A percentile compares a stretch with the other conserved stretches of the same genome.
Conservation (phyloP, 2,329 filamentous ascomycete genomes). For the Cercospora citrullina region DNA sequence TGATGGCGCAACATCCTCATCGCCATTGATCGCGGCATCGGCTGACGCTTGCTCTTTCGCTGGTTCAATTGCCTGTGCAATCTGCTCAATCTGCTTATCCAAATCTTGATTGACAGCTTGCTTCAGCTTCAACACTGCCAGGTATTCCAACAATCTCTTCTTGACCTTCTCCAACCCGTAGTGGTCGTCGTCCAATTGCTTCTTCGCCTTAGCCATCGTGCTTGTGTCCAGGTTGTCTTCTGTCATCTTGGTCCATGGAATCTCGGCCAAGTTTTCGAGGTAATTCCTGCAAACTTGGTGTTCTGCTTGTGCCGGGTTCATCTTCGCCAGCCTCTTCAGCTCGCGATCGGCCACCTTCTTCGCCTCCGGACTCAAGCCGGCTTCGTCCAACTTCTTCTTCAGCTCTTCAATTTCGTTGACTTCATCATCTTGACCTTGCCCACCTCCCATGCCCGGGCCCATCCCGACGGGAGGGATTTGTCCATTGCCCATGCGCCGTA, state of each 20-base stretch:
- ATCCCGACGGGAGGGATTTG: slow-evolving; percentile 34
- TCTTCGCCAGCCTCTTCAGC: slow-evolving; percentile 83
- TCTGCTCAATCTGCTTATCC: slow-evolving; percentile 69
- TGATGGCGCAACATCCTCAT: slow-evolving; percentile 55
- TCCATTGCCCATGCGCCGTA: slow-evolving; percentile 40
- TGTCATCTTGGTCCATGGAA: slow-evolving; percentile 84
- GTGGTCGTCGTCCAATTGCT: slow-evolving; percentile 93
- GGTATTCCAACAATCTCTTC: slow-evolving; percentile 90
- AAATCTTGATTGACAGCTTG: slow-evolving; percentile 83
- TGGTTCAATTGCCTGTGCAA: slow-evolving; percentile 47
- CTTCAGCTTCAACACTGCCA: slow-evolving; percentile 94
- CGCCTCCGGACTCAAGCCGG: slow-evolving; percentile 78
- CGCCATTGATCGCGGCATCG: slow-evolving; percentile 49
- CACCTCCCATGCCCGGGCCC: slow-evolving; percentile 37
- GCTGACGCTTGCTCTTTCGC: slow-evolving; percentile 42
- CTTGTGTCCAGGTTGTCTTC: slow-evolving; percentile 82
- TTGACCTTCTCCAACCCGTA: slow-evolving; percentile 97
- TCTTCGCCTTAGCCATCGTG: slow-evolving; percentile 74
- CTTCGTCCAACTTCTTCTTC: slow-evolving; percentile 80
- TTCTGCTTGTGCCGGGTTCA: slow-evolving; percentile 94
- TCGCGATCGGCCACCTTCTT: slow-evolving; percentile 89
- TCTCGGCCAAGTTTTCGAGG: slow-evolving; percentile 88
- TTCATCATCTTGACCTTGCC: slow-evolving; percentile 68
- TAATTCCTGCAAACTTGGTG: slow-evolving; percentile 93
- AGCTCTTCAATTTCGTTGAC: slow-evolving; percentile 88